These are phyloP conservation scores for Antrodiella citrinella DNA, from an alignment of 768 basidiomycete species.

Conservation along the genomic window DNA sequence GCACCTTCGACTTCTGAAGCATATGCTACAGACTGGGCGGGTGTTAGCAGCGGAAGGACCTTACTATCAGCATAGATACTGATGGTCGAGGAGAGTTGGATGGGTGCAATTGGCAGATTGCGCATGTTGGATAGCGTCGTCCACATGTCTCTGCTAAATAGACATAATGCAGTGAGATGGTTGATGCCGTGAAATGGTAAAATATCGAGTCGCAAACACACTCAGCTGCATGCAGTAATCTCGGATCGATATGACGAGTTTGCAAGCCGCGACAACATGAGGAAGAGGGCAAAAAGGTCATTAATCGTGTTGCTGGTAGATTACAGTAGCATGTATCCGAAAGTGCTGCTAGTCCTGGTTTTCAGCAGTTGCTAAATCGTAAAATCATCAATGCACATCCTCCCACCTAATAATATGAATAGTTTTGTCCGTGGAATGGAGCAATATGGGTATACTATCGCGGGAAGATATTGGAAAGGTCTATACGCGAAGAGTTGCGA, in stretches of 20 bases:
- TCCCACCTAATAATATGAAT: too few relatives aligned
- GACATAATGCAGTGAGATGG: not conserved
- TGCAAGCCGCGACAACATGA: too few relatives aligned
- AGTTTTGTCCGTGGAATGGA: too few relatives aligned
- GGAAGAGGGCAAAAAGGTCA: not conserved
- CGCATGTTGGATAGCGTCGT: not conserved
- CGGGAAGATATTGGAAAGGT: slow-evolving; percentile 29
- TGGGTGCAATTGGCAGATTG: not conserved
- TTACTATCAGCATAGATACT: not conserved
- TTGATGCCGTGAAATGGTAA: too few relatives aligned
- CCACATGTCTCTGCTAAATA: not conserved
- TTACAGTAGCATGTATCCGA: not conserved
- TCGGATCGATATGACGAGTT: too few relatives aligned
- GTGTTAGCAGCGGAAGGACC: not conserved
- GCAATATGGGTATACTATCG: not conserved
- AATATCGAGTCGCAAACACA: too few relatives aligned
- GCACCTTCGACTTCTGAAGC: not conserved
- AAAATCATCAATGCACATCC: too few relatives aligned
- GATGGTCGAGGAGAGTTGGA: not conserved
- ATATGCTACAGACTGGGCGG: too few relatives aligned
- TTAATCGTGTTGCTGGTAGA: not conserved
- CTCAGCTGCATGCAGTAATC: too few relatives aligned
- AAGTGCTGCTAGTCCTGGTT: not conserved
- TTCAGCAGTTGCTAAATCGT: slow-evolving; percentile 22
- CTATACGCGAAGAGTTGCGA: slow-evolving; percentile 60